Conservation (phyloP, 805 yeast genomes). For the Kluyveromyces siamensis region DNA sequence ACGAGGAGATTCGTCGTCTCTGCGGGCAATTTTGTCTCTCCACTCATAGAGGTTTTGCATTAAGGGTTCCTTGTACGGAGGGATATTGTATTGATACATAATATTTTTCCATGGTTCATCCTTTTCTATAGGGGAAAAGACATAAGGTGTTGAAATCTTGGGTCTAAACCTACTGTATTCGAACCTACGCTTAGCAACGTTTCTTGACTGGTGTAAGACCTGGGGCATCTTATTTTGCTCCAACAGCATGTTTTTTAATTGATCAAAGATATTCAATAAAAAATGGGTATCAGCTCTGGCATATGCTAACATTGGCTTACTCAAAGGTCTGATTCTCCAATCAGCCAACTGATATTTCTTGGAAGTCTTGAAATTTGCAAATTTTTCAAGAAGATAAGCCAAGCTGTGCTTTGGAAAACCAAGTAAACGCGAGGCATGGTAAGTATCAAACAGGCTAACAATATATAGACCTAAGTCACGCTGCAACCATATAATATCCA, state of each 20-base stretch:
- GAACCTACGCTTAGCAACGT: slow-evolving; percentile 71
- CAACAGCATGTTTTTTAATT: slow-evolving; percentile 54
- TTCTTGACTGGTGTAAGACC: slow-evolving; percentile 67
- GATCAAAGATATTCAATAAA: slow-evolving; percentile 69
- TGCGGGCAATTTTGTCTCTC: slow-evolving; percentile 74
- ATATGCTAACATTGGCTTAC: slow-evolving; percentile 65
- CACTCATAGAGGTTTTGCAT: slow-evolving; percentile 61
- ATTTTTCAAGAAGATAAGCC: slow-evolving; percentile 73
- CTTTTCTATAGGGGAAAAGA: slow-evolving; percentile 43
- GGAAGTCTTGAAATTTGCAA: slow-evolving; percentile 77
- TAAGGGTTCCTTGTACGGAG: slow-evolving; percentile 42
- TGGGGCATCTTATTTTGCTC: slow-evolving; percentile 41
- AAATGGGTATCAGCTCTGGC: slow-evolving; percentile 96
- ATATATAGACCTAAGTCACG: slow-evolving; percentile 87
- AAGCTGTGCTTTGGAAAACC: slow-evolving; percentile 75
- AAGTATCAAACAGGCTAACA: slow-evolving; percentile 88
- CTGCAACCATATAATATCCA: slow-evolving; percentile 97
- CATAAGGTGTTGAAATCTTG: slow-evolving; percentile 21
- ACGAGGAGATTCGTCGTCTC: slow-evolving; percentile 74
- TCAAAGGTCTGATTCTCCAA: slow-evolving; percentile 87
- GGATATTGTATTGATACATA: slow-evolving; percentile 57
- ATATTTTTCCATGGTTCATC: slow-evolving; percentile 60
- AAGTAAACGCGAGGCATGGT: slow-evolving; percentile 74
- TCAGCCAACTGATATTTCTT: slow-evolving; percentile 94
- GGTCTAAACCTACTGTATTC: slow-evolving; percentile 68